Conservation (phyloP, 805 yeast species). For the Saturnispora quitensis region DNA sequence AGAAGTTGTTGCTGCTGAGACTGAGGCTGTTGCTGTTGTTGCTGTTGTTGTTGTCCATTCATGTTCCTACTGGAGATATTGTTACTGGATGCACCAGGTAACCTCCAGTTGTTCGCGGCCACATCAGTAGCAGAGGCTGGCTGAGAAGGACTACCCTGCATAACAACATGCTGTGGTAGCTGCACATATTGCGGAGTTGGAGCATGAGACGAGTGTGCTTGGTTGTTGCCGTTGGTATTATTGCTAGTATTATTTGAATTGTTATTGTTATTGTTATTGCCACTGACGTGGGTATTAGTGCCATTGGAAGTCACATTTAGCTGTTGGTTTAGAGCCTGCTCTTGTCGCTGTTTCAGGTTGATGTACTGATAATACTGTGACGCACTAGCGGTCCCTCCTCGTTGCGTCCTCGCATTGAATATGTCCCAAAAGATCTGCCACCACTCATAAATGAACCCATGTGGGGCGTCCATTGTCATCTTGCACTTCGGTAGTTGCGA, state of each 20-base stretch:
- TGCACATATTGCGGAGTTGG: conserved; percentile 11
- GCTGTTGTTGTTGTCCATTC: neutral
- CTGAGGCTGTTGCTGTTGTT: conserved; percentile 4
- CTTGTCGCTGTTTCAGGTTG: conserved; percentile 49
- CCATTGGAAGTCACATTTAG: neutral
- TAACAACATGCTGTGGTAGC: conserved; percentile 21
- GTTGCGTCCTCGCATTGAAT: conserved; percentile 67
- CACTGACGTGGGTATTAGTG: conserved; percentile 3
- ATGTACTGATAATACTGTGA: conserved; percentile 64
- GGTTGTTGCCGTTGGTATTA: conserved; percentile 13
- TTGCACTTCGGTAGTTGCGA: conserved; percentile 38
- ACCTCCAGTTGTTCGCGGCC: conserved; percentile 5
- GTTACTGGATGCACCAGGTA: conserved; percentile 5
- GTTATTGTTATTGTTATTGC: conserved; percentile 11
- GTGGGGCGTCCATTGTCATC: conserved; percentile 71
- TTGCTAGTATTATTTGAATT: conserved; percentile 4
- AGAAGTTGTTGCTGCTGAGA: conserved; percentile 11
- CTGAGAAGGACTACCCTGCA: conserved; percentile 17
- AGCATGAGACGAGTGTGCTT: conserved; percentile 4
- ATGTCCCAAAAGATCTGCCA: conserved; percentile 96
- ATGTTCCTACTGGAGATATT: neutral
- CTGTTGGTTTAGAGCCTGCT: conserved; percentile 20
- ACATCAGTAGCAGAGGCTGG: conserved; percentile 5
- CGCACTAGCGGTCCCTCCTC: conserved; percentile 55
- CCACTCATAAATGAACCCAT: conserved; percentile 87